Evolutionary conservation across 352 stramenopile genomes (phyloP).

Genomic region (Halophytophthora polymorphica): DNA sequence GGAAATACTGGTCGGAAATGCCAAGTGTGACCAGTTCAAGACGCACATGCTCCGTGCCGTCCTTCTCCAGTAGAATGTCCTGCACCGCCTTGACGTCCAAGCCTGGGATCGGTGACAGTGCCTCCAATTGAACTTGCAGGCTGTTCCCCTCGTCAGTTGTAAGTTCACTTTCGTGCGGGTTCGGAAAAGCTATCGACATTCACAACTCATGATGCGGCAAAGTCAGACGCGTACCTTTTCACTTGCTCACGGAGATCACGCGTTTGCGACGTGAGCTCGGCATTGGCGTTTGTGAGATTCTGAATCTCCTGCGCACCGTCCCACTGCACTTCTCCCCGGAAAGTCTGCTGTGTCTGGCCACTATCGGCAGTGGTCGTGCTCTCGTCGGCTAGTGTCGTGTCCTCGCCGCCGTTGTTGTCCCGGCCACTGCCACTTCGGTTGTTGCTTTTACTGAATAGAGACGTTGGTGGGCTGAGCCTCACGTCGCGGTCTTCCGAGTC

Average conservation of each 20-base stretch:
- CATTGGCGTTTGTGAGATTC: constrained; percentile 59
- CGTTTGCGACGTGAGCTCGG: constrained; percentile 35
- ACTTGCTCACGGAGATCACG: constrained; percentile 58
- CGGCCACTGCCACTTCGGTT: background rate
- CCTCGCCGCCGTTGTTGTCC: constrained; percentile 22
- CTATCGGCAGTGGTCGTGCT: background rate
- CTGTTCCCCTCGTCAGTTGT: constrained; percentile 15
- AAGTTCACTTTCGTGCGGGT: too few relatives aligned
- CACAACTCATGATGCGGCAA: background rate
- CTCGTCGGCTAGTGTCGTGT: constrained; percentile 13
- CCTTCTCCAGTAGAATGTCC: constrained; percentile 63
- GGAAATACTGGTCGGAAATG: too few relatives aligned
- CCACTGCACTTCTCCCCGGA: constrained; percentile 45
- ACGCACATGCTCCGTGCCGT: constrained; percentile 51
- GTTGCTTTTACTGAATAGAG: constrained; percentile 2
- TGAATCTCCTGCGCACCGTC: constrained; percentile 52
- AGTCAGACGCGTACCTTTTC: constrained; percentile 32
- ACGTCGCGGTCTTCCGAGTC: constrained; percentile 23
- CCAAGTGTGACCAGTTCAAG: background rate
- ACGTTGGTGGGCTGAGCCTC: background rate
- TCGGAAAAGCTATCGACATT: background rate
- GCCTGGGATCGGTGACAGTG: constrained; percentile 57
- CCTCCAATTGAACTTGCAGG: constrained; percentile 69
- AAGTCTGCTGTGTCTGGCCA: background rate
- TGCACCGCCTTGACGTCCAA: constrained; percentile 47